A percentile compares a stretch with the other conserved stretches of the same genome.
These are phyloP conservation scores for Colletotrichum limetticola DNA, from an alignment of 2,329 filamentous ascomycete species.

Conservation along the genomic window DNA sequence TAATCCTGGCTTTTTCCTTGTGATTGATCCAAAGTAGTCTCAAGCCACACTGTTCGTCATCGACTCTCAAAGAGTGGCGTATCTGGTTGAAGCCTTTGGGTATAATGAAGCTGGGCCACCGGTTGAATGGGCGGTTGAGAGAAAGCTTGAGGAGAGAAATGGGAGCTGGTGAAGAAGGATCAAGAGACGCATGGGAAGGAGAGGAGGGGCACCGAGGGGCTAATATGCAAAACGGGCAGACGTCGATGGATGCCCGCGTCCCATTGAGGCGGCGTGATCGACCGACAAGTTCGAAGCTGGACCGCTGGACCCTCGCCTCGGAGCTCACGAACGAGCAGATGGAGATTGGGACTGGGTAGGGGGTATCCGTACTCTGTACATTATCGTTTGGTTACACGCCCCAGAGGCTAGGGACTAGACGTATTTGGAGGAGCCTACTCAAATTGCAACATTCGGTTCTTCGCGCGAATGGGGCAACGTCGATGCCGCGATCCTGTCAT, in stretches of 20 bases:
- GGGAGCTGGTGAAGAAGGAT: slow-evolving; percentile 9
- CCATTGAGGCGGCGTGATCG: slow-evolving; percentile 23
- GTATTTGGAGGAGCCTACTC: slow-evolving; percentile 26
- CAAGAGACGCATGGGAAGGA: slow-evolving; percentile 9
- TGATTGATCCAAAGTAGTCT: slow-evolving; percentile 15
- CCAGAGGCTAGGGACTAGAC: slow-evolving; percentile 6
- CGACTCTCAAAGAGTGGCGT: slow-evolving; percentile 23
- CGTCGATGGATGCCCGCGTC: slow-evolving; percentile 8
- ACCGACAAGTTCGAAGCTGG: slow-evolving; percentile 13
- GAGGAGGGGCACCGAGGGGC: slow-evolving; percentile 29
- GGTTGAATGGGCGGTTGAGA: background rate
- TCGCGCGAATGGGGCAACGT: slow-evolving; percentile 29
- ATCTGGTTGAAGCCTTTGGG: background rate
- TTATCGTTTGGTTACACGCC: slow-evolving; percentile 12
- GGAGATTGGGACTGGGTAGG: slow-evolving; percentile 1
- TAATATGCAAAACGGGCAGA: slow-evolving; percentile 31
- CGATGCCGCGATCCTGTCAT: slow-evolving; percentile 29
- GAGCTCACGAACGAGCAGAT: slow-evolving; percentile 22
- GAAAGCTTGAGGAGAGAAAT: background rate
- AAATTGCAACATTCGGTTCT: slow-evolving; percentile 35
- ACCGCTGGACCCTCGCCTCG: slow-evolving; percentile 24
- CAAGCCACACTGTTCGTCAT: slow-evolving; percentile 35
- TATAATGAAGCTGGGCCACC: background rate
- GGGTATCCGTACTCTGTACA: slow-evolving; percentile 16
- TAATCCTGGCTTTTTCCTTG: slow-evolving; percentile 11